Conservation (phyloP, 192 early-diverging fungal species). For the Backusella mclennaniae region DNA sequence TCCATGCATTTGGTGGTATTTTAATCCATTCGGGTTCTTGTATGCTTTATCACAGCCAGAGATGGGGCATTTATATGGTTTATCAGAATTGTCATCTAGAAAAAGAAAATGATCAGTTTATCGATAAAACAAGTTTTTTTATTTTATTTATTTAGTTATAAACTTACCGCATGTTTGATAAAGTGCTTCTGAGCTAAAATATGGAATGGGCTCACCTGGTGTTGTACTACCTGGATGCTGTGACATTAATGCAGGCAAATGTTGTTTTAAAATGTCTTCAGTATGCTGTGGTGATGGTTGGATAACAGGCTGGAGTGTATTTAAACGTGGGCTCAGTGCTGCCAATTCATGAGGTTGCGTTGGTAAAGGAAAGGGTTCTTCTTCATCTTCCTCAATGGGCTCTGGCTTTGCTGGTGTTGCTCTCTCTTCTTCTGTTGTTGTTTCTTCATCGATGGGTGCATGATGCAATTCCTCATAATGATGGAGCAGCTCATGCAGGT, state of each 20-base stretch:
- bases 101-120: neutral
- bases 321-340: neutral
- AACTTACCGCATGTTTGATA: conserved; percentile 9
- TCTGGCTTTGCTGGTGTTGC: neutral
- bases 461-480: conserved; percentile 95
- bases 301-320: neutral
- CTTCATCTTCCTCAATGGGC: neutral
- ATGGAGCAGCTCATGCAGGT: conserved; percentile 91
- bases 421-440: neutral
- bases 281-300: neutral
- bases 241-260: conserved; percentile 8
- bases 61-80: conserved; percentile 36
- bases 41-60: conserved; percentile 90
- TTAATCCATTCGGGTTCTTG: conserved; percentile 97
- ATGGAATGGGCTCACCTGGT: neutral
- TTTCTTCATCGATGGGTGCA: conserved; percentile 78
- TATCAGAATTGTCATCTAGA: conserved; percentile 11
- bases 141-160: neutral
- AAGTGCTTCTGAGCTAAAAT: conserved; percentile 11
- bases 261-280: conserved; percentile 7
- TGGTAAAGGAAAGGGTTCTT: conserved; percentile 6
- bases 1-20: conserved; percentile 95
- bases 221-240: neutral
- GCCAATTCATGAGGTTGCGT: conserved; percentile 10
- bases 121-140: neutral